A percentile compares a stretch with the other conserved stretches of the same genome.
Evolutionary conservation across 2,329 filamentous ascomycete genomes (phyloP).

Genomic region (Chlorencoelia australis): DNA sequence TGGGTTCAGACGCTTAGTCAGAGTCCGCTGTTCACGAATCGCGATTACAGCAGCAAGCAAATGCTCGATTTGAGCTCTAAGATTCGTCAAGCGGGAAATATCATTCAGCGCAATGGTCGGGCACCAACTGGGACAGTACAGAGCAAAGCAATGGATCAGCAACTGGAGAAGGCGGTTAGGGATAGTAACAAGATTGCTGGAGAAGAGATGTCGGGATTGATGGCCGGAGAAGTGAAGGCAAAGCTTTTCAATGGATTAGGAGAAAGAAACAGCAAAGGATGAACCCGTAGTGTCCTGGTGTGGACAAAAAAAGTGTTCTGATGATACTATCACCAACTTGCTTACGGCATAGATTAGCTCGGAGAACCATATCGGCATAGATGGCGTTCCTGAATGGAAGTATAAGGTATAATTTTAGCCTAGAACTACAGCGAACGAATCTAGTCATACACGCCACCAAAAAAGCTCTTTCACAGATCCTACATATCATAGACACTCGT

Average conservation of each 20-base stretch:
- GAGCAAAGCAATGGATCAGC: constrained; percentile 31
- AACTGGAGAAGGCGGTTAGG: constrained; percentile 43
- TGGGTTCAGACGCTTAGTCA: constrained; percentile 95
- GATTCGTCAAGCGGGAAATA: constrained; percentile 52
- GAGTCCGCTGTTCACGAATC: constrained; percentile 80
- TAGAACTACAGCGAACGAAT: no score
- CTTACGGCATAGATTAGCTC: no score
- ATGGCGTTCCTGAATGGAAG: no score
- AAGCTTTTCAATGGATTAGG: constrained; percentile 35
- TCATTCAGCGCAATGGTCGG: constrained; percentile 29
- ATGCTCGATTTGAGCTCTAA: constrained; percentile 82
- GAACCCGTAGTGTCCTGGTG: constrained; percentile 5
- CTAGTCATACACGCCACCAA: no score
- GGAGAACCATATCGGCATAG: no score
- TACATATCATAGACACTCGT: no score
- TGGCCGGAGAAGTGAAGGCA: constrained; percentile 38
- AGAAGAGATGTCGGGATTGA: constrained; percentile 37
- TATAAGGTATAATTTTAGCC: no score
- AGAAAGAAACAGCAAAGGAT: constrained; percentile 11
- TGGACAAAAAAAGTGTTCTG: background rate
- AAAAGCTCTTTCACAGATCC: no score
- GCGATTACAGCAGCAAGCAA: constrained; percentile 87
- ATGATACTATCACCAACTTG: no score
- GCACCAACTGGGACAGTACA: constrained; percentile 15
- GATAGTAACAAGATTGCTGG: constrained; percentile 47